Conservation (phyloP, 2,329 filamentous ascomycete genomes). For the Phoma sp. region DNA sequence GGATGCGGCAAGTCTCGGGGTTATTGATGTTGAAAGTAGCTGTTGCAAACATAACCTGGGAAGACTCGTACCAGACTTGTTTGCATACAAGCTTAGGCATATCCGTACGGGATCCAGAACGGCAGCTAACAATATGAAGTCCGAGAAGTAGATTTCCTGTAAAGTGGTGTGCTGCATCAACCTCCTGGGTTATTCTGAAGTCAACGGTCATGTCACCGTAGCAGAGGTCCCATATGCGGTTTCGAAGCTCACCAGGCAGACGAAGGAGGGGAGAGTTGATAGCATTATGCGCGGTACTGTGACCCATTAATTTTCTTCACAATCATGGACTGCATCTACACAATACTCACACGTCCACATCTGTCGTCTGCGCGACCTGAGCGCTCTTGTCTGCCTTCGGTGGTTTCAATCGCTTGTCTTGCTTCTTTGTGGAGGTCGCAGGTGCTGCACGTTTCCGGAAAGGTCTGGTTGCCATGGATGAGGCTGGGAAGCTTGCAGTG, state of each 20-base stretch:
- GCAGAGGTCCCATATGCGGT: neutral
- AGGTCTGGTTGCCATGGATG: neutral
- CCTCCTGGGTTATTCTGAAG: too few species aligned
- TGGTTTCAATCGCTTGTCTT: neutral
- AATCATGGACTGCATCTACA: too few species aligned
- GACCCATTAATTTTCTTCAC: neutral
- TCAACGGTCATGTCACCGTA: neutral
- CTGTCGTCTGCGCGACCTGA: neutral
- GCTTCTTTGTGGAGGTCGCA: too few species aligned
- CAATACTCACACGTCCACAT: neutral
- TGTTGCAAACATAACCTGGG: neutral
- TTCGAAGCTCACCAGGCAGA: neutral
- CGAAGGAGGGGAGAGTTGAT: neutral
- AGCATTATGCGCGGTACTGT: neutral
- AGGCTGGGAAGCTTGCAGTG: too few species aligned
- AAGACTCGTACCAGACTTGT: neutral
- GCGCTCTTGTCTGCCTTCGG: neutral
- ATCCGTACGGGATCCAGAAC: neutral
- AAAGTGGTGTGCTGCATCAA: too few species aligned
- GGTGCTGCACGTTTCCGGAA: neutral
- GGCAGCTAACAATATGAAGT: too few species aligned
- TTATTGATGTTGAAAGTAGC: neutral
- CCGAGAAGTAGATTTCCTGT: too few species aligned
- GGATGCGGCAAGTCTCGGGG: too few species aligned
- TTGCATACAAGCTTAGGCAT: neutral